Base-by-base conservation (phyloP, 306 rosid genomes). In the Clitoria ternatea region DNA sequence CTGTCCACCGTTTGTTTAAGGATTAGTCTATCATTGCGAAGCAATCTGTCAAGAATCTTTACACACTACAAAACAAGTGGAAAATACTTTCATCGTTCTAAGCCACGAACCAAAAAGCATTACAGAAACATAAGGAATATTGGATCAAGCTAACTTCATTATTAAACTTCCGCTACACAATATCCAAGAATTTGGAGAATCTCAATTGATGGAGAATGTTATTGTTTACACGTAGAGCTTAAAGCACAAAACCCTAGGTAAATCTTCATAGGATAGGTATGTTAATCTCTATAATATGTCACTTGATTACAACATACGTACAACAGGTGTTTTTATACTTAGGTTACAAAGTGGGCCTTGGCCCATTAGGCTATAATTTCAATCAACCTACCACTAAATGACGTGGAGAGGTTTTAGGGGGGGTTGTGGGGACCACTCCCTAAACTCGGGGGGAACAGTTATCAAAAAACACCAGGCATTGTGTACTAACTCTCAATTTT, bases 21-120 rank as follows among this genome's bases (percentile, higher is more conserved):
- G 9, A 85, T 85, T 67, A 90, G 97, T 72, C 98, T 87, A 9
- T 97, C 98, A 57, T 94, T 83, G 39, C 88, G 90, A 70, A 94
- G 90, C 82, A 94, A 79, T 69, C 97, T 97, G 26, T 83, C 87
- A n/a, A 90, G 77, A 77, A 91, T 66, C 66, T 78, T 81, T 37
- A 63, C 90, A 73, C 92, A 82, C 96, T 90, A 60, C 74, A 84
- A 79, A 29, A 63, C 78, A 54, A 71, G 39, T 19, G 49, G 30
- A 48, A 9, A 70, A 39, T 11, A 50, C 14, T 49, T 24, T 68
- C 43, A 74, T 8, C 62, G 42, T 48, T 48, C 19, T 5, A 55
- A 81, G 45, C 22, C 74, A 37, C 15, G 8, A 62, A 39, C 23
- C 6, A 22, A 74, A 20, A 75, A 77, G 60, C 63, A 54, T 9